Evolutionary conservation across 2,329 filamentous ascomycete species (phyloP).

Genomic region (Aureobasidium musti): DNA sequence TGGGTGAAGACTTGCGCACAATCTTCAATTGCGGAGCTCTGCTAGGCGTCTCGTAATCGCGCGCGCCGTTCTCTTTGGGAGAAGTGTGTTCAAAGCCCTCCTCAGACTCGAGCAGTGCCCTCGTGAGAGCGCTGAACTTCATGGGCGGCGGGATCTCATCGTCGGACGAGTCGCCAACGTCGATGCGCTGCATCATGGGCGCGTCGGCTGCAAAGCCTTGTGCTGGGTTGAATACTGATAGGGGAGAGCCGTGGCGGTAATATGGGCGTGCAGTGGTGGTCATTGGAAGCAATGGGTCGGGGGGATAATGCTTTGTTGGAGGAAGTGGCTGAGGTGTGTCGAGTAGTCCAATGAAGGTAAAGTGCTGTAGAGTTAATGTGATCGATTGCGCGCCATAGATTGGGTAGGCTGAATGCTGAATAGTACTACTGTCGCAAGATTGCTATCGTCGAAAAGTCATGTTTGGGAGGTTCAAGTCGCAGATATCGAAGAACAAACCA

Average conservation of each 20-base stretch:
- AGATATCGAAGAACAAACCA: background rate
- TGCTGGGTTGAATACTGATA: slow-evolving; percentile 48
- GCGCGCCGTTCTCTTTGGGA: slow-evolving; percentile 4
- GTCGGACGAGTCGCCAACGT: slow-evolving; percentile 83
- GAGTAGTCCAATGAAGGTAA: slow-evolving; percentile 3
- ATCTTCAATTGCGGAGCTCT: slow-evolving; percentile 42
- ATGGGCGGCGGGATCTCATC: slow-evolving; percentile 87
- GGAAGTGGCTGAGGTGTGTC: background rate
- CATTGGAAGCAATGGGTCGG: slow-evolving; percentile 30
- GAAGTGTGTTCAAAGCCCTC: background rate
- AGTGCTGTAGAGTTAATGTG: background rate
- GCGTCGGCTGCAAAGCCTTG: slow-evolving; percentile 51
- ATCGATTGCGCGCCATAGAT: slow-evolving; percentile 8
- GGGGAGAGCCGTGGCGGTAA: slow-evolving; percentile 47
- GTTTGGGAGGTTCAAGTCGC: background rate
- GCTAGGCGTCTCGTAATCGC: slow-evolving; percentile 41
- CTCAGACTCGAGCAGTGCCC: slow-evolving; percentile 67
- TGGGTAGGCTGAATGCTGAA: slow-evolving; percentile 16
- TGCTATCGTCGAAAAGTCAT: slow-evolving; percentile 21
- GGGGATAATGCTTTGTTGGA: slow-evolving; percentile 5
- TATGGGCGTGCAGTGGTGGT: slow-evolving; percentile 34
- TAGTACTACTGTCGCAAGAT: slow-evolving; percentile 26
- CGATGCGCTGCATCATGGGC: slow-evolving; percentile 52
- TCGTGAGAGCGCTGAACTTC: slow-evolving; percentile 91
- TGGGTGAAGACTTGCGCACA: slow-evolving; percentile 41